These are phyloP conservation scores for Candida taoyuanica DNA, from an alignment of 805 yeast genomes.

Conservation along the genomic window DNA sequence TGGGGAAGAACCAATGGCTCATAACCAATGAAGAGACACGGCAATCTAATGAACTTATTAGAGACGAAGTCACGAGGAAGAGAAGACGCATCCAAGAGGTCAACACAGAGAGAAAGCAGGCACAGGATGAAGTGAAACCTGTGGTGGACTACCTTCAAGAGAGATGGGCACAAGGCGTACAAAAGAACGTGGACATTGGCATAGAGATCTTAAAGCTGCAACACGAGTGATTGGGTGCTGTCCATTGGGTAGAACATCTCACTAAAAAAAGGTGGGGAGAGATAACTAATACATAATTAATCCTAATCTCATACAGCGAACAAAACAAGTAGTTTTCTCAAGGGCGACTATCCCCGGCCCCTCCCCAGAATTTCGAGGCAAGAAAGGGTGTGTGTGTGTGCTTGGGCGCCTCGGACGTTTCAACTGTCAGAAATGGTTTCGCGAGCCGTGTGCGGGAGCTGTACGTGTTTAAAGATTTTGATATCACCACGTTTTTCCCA, in stretches of 20 bases:
- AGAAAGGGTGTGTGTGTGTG: too few species aligned
- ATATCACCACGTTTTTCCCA: slow-evolving; percentile 11
- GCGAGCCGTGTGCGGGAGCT: too few species aligned
- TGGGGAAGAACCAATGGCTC: slow-evolving; percentile 34
- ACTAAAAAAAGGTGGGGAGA: too few species aligned
- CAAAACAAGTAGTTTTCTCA: too few species aligned
- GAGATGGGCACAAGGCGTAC: slow-evolving; percentile 44
- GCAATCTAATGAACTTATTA: slow-evolving; percentile 27
- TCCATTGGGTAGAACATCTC: too few species aligned
- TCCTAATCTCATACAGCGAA: too few species aligned
- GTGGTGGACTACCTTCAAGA: slow-evolving; percentile 40
- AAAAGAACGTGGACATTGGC: slow-evolving; percentile 32
- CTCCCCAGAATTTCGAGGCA: too few species aligned
- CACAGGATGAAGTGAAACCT: slow-evolving; percentile 42
- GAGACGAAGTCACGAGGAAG: slow-evolving; percentile 33
- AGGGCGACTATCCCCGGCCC: too few species aligned
- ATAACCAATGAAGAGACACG: slow-evolving; percentile 32
- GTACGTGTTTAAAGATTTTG: background rate
- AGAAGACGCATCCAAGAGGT: slow-evolving; percentile 39
- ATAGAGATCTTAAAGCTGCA: slow-evolving; percentile 28
- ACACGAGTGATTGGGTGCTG: too few species aligned
- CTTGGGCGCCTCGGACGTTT: too few species aligned
- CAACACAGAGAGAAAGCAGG: slow-evolving; percentile 36
- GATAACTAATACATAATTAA: too few species aligned
- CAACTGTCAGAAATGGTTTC: too few species aligned